phyloP scores from a whole-genome alignment of 192 early-diverging fungal genomes.

The Entomortierella lignicola region DNA sequence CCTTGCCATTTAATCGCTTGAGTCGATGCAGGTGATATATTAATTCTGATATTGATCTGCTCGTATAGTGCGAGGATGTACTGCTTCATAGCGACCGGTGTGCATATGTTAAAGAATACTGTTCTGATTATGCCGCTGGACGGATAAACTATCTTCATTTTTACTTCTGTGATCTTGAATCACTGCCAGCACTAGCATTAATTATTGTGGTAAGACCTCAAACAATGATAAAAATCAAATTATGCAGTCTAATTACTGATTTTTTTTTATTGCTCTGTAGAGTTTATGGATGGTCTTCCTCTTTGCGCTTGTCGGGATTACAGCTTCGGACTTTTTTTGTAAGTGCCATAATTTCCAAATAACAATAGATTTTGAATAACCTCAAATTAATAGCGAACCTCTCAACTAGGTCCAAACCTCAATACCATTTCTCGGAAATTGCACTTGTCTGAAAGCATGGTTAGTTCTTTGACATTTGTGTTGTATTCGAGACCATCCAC shows the following conservation, averaged over 20 bases:
- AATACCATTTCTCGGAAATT: conserved; percentile 79
- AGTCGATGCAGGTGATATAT: too few species aligned
- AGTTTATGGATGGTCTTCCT: conserved; percentile 74
- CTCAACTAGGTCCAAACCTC: conserved; percentile 79
- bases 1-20: too few species aligned
- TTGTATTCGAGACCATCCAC: too few species aligned
- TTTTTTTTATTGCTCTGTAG: conserved; percentile 17
- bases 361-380: not conserved
- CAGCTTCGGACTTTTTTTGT: conserved; percentile 87
- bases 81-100: conserved; percentile 64
- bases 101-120: conserved; percentile 67
- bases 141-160: conserved; percentile 65
- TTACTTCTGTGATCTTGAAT: conserved; percentile 60
- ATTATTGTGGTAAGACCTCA: conserved; percentile 52
- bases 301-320: conserved; percentile 77
- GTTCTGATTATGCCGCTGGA: conserved; percentile 68
- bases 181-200: conserved; percentile 53
- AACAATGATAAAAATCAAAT: not conserved
- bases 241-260: too few species aligned
- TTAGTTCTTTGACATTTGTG: conserved; percentile 16
- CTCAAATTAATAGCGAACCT: not conserved
- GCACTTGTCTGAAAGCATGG: conserved; percentile 85
- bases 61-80: conserved; percentile 58
- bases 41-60: not conserved
- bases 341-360: conserved; percentile 16